These are phyloP conservation scores for Didymella segeticola DNA, from an alignment of 2,329 filamentous ascomycete genomes.

Conservation along the genomic window DNA sequence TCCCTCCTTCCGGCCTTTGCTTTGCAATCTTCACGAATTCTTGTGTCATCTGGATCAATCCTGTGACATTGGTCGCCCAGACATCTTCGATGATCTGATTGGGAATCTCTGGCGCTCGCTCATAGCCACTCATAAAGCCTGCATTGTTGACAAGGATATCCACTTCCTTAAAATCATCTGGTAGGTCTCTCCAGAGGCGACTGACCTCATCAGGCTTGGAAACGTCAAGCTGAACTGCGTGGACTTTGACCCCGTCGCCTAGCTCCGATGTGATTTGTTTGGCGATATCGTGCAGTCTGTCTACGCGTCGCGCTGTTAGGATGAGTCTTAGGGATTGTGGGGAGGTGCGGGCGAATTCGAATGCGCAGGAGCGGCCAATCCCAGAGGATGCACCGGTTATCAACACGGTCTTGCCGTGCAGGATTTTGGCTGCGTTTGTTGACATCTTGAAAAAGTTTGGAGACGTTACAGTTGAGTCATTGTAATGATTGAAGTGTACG, in stretches of 20 bases:
- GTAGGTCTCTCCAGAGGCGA: slow-evolving; percentile 72
- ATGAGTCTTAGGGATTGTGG: slow-evolving; percentile 79
- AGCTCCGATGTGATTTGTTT: slow-evolving; percentile 76
- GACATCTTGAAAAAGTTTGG: slow-evolving; percentile 5
- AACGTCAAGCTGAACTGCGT: slow-evolving; percentile 84
- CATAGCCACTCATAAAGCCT: slow-evolving; percentile 87
- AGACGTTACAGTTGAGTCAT: background rate
- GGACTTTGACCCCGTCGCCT: slow-evolving; percentile 66
- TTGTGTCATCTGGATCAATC: slow-evolving; percentile 94
- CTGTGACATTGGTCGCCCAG: slow-evolving; percentile 89
- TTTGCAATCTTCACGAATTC: slow-evolving; percentile 82
- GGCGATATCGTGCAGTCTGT: slow-evolving; percentile 75
- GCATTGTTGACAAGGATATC: slow-evolving; percentile 94
- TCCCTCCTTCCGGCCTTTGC: slow-evolving; percentile 68
- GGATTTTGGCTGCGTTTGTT: slow-evolving; percentile 68
- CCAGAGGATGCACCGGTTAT: slow-evolving; percentile 92
- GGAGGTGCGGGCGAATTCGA: slow-evolving; percentile 87
- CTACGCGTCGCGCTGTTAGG: slow-evolving; percentile 80
- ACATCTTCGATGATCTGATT: slow-evolving; percentile 81
- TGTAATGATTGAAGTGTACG: too few relatives aligned
- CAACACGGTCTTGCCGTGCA: slow-evolving; percentile 87
- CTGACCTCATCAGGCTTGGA: slow-evolving; percentile 75
- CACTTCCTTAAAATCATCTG: slow-evolving; percentile 80
- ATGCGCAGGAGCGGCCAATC: slow-evolving; percentile 79
- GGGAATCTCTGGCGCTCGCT: slow-evolving; percentile 79